Evolutionary conservation across 306 rosid genomes (phyloP), one percentile per base, ranked within the genome.

Genomic region (Hippophae tibetana): DNA sequence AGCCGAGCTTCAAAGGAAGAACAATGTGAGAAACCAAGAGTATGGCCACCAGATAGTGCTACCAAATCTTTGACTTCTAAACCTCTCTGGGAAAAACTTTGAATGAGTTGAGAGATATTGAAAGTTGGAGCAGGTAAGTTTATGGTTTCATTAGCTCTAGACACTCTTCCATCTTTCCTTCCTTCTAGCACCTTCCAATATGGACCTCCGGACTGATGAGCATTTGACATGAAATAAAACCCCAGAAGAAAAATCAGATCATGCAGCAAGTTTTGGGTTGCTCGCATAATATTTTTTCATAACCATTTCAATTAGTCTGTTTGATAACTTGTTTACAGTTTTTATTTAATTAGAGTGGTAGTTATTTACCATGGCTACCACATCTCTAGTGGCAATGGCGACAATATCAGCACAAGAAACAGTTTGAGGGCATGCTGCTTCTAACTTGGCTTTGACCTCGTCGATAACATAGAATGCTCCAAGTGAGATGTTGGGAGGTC

Each of bases 31-130:
- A 82, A 82, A 25, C 94, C 90, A 7, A 82, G 76, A 10, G 84
- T 85, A 78, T 89, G 96, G 9, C 81, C 96, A 43, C 90, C 94
- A 0, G 96, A 85, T 31, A 89, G 77, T 54, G 90, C 79, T n/a
- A 83, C 90, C 76, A 89, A 12, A 14, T 89, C 94, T 45, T 77
- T 83, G 7, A 77, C 58, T 7, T 72, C 80, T 50, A 89, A 74
- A 3, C 94, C 89, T 74, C 90, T 85, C 48, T 68, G 73, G 54
- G 70, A 74, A 66, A 85, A 83, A 72, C 78, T 81, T 11, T 73
- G 75, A 52, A 79, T 75, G 47, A 85, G 81, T 68, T 83, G 81
- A 11, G 60, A 69, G 3, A 78, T 61, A 18, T 81, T 89, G 31
- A 74, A 73, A 63, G 80, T 74, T 75, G 94, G 90, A 6, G 84